Percentiles rank a stretch among this genome's conserved stretches.
phyloP scores from a whole-genome alignment of 768 basidiomycete species.

The Clitopilus hobsonii region DNA sequence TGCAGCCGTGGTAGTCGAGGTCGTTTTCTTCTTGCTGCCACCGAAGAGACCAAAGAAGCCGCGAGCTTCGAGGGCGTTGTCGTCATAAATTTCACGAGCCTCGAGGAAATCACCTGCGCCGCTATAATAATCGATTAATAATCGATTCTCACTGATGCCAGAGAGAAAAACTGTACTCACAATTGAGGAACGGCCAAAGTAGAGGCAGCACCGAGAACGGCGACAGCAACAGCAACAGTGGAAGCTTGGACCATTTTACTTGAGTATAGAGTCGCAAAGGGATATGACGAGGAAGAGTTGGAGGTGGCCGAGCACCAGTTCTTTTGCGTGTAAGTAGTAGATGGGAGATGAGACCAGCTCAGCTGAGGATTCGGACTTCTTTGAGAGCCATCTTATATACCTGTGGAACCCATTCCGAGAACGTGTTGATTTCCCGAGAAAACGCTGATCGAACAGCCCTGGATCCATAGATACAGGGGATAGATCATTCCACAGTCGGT shows the following conservation, averaged over 20 bases:
- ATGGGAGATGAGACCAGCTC: slow-evolving; percentile 34
- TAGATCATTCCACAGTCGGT: no score
- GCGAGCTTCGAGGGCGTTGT: slow-evolving; percentile 16
- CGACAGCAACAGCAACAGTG: slow-evolving; percentile 25
- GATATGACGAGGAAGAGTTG: slow-evolving; percentile 9
- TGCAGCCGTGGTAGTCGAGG: neutral
- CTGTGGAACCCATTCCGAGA: neutral
- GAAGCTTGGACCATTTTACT: slow-evolving; percentile 26
- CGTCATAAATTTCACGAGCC: slow-evolving; percentile 17
- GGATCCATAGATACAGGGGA: neutral
- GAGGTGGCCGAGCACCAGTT: slow-evolving; percentile 33
- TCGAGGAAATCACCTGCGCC: slow-evolving; percentile 12
- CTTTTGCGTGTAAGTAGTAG: slow-evolving; percentile 12
- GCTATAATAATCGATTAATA: slow-evolving; percentile 6
- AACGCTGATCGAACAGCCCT: no score
- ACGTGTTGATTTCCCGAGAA: no score
- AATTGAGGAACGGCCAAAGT: slow-evolving; percentile 21
- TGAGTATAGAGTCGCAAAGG: slow-evolving; percentile 6
- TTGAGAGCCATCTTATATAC: neutral
- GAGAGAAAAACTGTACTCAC: slow-evolving; percentile 18
- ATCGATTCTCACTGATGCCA: neutral
- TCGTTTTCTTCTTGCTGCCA: slow-evolving; percentile 3
- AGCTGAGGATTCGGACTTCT: slow-evolving; percentile 20
- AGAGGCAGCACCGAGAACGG: slow-evolving; percentile 24
- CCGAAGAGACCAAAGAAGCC: slow-evolving; percentile 10